phyloP scores from a whole-genome alignment of 805 yeast genomes.

The Dipodascus geniculatus region DNA sequence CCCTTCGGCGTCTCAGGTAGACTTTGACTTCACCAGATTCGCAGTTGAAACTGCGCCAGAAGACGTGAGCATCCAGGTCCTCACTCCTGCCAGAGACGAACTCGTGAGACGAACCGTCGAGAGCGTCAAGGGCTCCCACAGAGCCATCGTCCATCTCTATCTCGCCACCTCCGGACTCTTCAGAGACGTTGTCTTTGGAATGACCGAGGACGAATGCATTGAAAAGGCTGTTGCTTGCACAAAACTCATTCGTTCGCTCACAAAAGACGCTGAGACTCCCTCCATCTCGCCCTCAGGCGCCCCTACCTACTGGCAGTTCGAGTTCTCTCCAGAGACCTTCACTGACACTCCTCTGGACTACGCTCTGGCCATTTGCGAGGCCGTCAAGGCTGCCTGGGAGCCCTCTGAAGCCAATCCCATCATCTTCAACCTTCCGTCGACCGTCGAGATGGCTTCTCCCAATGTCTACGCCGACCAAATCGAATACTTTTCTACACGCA shows the following conservation, averaged over 20 bases:
- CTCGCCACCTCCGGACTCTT: constrained; percentile 68
- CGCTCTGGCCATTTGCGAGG: constrained; percentile 57
- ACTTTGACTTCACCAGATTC: constrained; percentile 67
- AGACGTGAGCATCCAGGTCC: constrained; percentile 67
- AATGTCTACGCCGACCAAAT: constrained; percentile 78
- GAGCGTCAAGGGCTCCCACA: constrained; percentile 59
- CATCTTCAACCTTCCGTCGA: constrained; percentile 74
- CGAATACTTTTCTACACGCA: constrained; percentile 54
- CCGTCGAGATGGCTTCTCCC: constrained; percentile 74
- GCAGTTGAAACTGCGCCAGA: constrained; percentile 65
- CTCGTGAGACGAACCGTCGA: constrained; percentile 63
- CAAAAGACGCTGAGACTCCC: constrained; percentile 39
- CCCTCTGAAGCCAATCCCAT: constrained; percentile 56
- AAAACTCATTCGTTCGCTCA: constrained; percentile 47
- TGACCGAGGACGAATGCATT: constrained; percentile 44
- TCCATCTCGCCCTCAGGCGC: constrained; percentile 32
- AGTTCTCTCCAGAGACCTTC: constrained; percentile 74
- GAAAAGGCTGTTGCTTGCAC: constrained; percentile 53
- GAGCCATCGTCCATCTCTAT: constrained; percentile 66
- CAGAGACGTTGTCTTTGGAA: constrained; percentile 57
- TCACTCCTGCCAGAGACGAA: constrained; percentile 67
- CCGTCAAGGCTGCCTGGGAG: constrained; percentile 64
- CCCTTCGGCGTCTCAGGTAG: constrained; percentile 71
- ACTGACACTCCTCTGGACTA: constrained; percentile 57
- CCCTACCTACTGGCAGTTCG: constrained; percentile 59